Base-by-base conservation (phyloP, 2,329 filamentous ascomycete species). In the Colletotrichum salicis region DNA sequence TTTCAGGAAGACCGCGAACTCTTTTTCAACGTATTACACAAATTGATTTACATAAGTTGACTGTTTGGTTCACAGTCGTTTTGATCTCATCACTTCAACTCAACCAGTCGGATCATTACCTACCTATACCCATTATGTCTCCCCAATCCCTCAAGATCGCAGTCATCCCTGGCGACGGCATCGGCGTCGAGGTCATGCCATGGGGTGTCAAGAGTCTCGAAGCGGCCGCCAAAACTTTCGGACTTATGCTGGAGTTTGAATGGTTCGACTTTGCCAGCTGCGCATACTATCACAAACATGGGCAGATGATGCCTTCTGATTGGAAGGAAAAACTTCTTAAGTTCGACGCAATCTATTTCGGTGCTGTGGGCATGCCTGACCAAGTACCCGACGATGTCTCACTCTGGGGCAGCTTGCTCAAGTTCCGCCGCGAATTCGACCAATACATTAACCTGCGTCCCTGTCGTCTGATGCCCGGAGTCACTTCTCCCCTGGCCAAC, bases 101-200 rank as follows among this genome's bases (percentile, higher is more conserved):
- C 15, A 64, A 37, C 5, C 19, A 29, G 24, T 22, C 31, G 22
- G 31, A 1, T 41, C 15, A 41, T 6, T 5, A n/a, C 5, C 13
- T 13, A 22, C 48, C 15, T n/a, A n/a, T 5, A 27, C 27, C 8
- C 27, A 67, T 22, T 48, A 70, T 72, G 56, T 22, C 71, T 63
- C 27, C 57, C 12, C 67, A 70, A 10, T 13, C 64, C 19, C 61
- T 73, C 31, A 69, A 69, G 56, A 90, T 92, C 72, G 90, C 90
- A n/a, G 86, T 85, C 35, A 91, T 93, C 66, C 90, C 91, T 0
- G 92, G 89, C 8, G 91, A 93, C 76, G 91, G 91, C 65, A 93
- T 93, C 72, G 91, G 92, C 1, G 87, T 87, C 1, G 92, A 93
- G 79, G 91, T 93, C 12, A 88, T 92, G 79, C 69, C 65, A 27